These are phyloP conservation scores for Umbelopsis sp. DNA, from an alignment of 371 early-diverging fungal genomes.

Conservation along the genomic window DNA sequence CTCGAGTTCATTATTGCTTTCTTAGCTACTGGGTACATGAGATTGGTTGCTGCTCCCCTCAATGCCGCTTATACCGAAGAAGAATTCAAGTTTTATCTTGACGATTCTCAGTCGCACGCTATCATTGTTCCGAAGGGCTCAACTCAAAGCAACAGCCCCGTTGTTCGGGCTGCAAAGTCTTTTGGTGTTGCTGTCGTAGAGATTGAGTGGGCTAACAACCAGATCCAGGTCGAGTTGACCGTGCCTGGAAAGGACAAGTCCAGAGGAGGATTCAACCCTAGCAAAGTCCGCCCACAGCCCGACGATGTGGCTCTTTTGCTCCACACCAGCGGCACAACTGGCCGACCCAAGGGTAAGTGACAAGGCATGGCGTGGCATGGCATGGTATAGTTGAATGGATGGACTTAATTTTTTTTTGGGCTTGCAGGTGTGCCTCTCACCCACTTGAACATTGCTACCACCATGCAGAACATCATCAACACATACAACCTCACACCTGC, in stretches of 20 bases:
- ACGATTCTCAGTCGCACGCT: slow-evolving; percentile 67
- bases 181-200: slow-evolving; percentile 60
- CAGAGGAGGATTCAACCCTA: slow-evolving; percentile 8
- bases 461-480: slow-evolving; percentile 73
- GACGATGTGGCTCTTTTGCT: slow-evolving; percentile 73
- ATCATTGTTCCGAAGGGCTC: slow-evolving; percentile 66
- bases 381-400: no score
- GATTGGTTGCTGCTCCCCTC: slow-evolving; percentile 76
- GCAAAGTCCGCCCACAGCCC: slow-evolving; percentile 40
- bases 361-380: no score
- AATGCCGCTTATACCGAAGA: slow-evolving; percentile 75
- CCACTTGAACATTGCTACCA: slow-evolving; percentile 76
- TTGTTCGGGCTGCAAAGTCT: slow-evolving; percentile 65
- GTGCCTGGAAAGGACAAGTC: slow-evolving; percentile 24
- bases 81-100: slow-evolving; percentile 83
- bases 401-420: background rate
- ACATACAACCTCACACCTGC: slow-evolving; percentile 66
- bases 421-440: slow-evolving; percentile 77
- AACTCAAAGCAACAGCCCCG: slow-evolving; percentile 51
- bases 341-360: slow-evolving; percentile 76
- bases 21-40: slow-evolving; percentile 65
- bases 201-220: slow-evolving; percentile 54
- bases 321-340: slow-evolving; percentile 87
- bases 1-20: slow-evolving; percentile 74
- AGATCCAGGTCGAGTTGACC: slow-evolving; percentile 30